Percentiles rank a stretch among this genome's conserved stretches.
phyloP scores from a whole-genome alignment of 768 basidiomycete species.

The Albatrellus ellisii region DNA sequence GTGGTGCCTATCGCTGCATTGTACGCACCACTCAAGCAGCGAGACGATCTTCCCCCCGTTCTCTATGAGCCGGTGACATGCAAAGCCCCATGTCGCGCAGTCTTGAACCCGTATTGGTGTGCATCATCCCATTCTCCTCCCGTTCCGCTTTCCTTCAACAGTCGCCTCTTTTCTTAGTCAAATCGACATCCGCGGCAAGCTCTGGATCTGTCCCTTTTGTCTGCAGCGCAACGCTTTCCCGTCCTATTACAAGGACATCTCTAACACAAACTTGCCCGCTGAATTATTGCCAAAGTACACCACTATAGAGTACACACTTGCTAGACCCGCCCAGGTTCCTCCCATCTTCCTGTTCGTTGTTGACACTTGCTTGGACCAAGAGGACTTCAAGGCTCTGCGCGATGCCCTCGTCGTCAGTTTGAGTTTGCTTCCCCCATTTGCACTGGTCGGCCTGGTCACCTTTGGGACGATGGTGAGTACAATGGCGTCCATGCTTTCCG shows the following conservation, averaged over 20 bases:
- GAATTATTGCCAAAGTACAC: constrained; percentile 97
- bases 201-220: constrained; percentile 99
- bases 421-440: constrained; percentile 84
- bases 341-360: constrained; percentile 97
- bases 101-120: constrained; percentile 95
- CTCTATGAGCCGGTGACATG: constrained; percentile 98
- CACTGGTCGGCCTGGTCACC: constrained; percentile 91
- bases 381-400: constrained; percentile 89
- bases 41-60: constrained; percentile 91
- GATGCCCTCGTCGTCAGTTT: constrained; percentile 93
- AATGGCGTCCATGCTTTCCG: not conserved
- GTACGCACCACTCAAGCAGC: constrained; percentile 88
- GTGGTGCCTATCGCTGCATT: constrained; percentile 98
- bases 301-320: constrained; percentile 98
- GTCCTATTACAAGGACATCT: constrained; percentile 97
- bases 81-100: constrained; percentile 91
- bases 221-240: constrained; percentile 94
- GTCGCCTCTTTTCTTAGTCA: constrained; percentile 41
- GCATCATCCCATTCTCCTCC: constrained; percentile 14
- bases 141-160: constrained; percentile 5
- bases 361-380: constrained; percentile 92
- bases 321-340: constrained; percentile 81
- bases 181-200: constrained; percentile 95
- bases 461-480: constrained; percentile 86
- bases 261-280: constrained; percentile 90